Evolutionary conservation across 805 yeast genomes (phyloP).

Genomic region (Suhomyces vadensis): DNA sequence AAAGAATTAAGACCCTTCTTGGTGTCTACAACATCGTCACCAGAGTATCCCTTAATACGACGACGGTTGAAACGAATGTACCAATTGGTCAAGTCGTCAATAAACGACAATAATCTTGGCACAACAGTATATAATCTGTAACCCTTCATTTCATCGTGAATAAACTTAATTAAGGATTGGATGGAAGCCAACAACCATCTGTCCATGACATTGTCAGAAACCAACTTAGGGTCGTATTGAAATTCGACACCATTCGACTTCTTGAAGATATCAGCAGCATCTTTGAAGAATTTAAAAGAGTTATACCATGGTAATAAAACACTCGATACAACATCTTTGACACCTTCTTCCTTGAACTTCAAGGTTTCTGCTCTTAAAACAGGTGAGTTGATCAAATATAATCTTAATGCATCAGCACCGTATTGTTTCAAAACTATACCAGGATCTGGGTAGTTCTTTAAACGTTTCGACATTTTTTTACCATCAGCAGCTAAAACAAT

Average conservation of each 20-base stretch:
- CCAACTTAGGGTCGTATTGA: conserved; percentile 63
- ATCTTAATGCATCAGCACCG: conserved; percentile 97
- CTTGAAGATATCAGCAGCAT: conserved; percentile 81
- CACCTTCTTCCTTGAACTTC: conserved; percentile 98
- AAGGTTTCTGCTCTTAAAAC: conserved; percentile 95
- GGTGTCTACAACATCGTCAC: conserved; percentile 82
- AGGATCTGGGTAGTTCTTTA: conserved; percentile 98
- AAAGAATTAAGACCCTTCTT: conserved; percentile 84
- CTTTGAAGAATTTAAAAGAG: conserved; percentile 94
- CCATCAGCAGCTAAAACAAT: conserved; percentile 97
- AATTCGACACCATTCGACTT: conserved; percentile 73
- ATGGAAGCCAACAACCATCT: conserved; percentile 95
- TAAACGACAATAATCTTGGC: conserved; percentile 82
- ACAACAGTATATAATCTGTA: conserved; percentile 95
- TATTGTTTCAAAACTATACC: conserved; percentile 73
- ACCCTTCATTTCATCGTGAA: conserved; percentile 85
- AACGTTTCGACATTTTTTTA: conserved; percentile 97
- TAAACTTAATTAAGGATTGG: conserved; percentile 83
- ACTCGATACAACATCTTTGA: conserved; percentile 93
- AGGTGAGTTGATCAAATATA: conserved; percentile 95
- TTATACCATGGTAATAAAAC: conserved; percentile 99
- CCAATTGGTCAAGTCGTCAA: conserved; percentile 97
- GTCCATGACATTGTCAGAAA: conserved; percentile 91
- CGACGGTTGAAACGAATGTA: conserved; percentile 97
- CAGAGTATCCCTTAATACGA: conserved; percentile 86